Conservation (phyloP, 2,329 filamentous ascomycete genomes). For the Phymatotrichopsis omnivora region DNA sequence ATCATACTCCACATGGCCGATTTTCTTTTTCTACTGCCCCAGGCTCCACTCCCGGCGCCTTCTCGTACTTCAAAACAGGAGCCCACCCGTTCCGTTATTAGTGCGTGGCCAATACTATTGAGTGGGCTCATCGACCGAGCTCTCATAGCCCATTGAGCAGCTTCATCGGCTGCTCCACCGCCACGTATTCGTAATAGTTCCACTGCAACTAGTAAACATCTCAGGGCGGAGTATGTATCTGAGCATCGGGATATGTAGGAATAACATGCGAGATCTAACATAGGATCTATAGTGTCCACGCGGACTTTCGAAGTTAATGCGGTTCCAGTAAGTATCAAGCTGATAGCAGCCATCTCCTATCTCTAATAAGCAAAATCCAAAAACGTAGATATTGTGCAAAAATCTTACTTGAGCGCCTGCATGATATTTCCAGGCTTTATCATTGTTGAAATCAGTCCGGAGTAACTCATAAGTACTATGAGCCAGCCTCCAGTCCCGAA, state of each 20-base stretch:
- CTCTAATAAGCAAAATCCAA: no score
- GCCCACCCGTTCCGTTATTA: slow-evolving; percentile 77
- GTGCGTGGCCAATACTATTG: slow-evolving; percentile 59
- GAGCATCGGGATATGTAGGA: slow-evolving; percentile 82
- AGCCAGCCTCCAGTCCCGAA: slow-evolving; percentile 89
- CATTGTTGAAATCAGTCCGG: slow-evolving; percentile 77
- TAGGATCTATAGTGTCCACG: slow-evolving; percentile 69
- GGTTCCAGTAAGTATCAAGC: slow-evolving; percentile 66
- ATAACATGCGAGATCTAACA: slow-evolving; percentile 83
- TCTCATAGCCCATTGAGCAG: slow-evolving; percentile 71
- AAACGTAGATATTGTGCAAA: background rate
- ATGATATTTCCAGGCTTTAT: slow-evolving; percentile 95
- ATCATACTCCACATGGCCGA: slow-evolving; percentile 82
- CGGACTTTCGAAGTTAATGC: slow-evolving; percentile 63
- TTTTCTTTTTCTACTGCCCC: slow-evolving; percentile 68
- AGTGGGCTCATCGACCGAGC: slow-evolving; percentile 59
- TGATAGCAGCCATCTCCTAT: slow-evolving; percentile 89
- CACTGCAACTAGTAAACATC: slow-evolving; percentile 63
- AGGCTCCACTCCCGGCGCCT: slow-evolving; percentile 55
- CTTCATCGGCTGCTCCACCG: slow-evolving; percentile 71
- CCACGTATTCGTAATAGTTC: slow-evolving; percentile 77
- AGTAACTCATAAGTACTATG: slow-evolving; percentile 86
- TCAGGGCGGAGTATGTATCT: slow-evolving; percentile 67
- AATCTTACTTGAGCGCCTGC: slow-evolving; percentile 52
- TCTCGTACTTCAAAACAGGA: slow-evolving; percentile 56